Evolutionary conservation across 352 stramenopile genomes (phyloP).

Genomic region (Aphanomyces astaci): DNA sequence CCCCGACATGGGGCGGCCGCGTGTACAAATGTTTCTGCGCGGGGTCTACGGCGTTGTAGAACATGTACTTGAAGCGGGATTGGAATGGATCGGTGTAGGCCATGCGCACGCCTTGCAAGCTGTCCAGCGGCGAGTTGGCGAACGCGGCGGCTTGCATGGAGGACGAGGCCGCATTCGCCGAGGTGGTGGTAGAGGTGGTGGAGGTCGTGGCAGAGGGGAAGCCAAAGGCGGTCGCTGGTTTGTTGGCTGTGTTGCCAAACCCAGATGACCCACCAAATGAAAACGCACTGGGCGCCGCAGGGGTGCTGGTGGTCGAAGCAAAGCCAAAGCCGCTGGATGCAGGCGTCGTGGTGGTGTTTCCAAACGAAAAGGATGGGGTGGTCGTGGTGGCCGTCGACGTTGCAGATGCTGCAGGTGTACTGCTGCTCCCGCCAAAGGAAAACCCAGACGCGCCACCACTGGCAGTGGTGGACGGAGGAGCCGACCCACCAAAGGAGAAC

Average conservation of each 20-base stretch:
- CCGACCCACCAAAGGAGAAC: slow-evolving; percentile 15
- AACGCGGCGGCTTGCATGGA: slow-evolving; percentile 46
- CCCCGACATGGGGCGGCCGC: slow-evolving; percentile 71
- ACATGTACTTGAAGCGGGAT: slow-evolving; percentile 84
- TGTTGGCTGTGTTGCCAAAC: background rate
- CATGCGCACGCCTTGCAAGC: slow-evolving; percentile 75
- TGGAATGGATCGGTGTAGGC: slow-evolving; percentile 75
- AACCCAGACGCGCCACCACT: background rate
- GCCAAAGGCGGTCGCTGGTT: background rate
- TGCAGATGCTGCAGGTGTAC: background rate
- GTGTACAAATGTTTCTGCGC: slow-evolving; percentile 72
- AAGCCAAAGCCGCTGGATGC: background rate
- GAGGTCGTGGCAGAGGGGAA: background rate
- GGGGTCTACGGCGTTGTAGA: slow-evolving; percentile 84
- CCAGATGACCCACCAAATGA: background rate
- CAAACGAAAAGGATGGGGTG: background rate
- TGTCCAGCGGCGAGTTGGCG: slow-evolving; percentile 66
- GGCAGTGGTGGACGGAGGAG: background rate
- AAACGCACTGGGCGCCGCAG: background rate
- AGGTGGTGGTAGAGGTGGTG: background rate
- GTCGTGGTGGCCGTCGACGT: slow-evolving; percentile 23
- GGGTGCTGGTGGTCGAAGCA: background rate
- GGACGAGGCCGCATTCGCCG: background rate
- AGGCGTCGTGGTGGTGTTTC: background rate
- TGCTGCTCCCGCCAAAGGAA: slow-evolving; percentile 6